Percentiles rank a stretch among this genome's conserved stretches.
Evolutionary conservation across 768 basidiomycete genomes (phyloP).

Genomic region (Panellus pusillus): DNA sequence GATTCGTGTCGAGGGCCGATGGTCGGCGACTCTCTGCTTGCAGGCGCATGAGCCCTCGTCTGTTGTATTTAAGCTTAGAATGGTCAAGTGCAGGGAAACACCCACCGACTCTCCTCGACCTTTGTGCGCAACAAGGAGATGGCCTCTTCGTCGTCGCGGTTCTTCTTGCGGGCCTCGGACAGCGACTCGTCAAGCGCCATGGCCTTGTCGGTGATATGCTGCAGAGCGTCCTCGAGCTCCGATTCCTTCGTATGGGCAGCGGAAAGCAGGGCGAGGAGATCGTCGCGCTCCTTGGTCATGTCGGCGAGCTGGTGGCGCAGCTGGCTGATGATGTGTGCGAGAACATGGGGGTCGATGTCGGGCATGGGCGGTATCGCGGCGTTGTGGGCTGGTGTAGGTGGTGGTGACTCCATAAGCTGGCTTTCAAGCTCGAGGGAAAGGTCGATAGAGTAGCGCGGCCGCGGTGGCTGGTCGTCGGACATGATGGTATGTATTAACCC

Average conservation of each 20-base stretch:
- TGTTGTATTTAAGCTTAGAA: constrained; percentile 26
- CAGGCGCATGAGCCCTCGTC: constrained; percentile 84
- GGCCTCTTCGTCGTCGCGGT: constrained; percentile 74
- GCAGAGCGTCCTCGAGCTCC: constrained; percentile 60
- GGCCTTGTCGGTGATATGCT: constrained; percentile 66
- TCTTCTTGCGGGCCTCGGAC: constrained; percentile 47
- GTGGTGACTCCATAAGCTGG: constrained; percentile 65
- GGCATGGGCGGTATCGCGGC: constrained; percentile 25
- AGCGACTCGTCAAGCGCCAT: constrained; percentile 58
- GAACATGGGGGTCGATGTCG: constrained; percentile 70
- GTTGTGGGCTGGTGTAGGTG: constrained; percentile 51
- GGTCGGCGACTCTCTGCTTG: constrained; percentile 75
- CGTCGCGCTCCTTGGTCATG: constrained; percentile 71
- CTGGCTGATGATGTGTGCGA: constrained; percentile 74
- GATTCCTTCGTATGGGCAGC: constrained; percentile 55
- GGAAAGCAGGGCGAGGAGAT: constrained; percentile 53
- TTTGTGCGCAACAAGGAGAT: constrained; percentile 76
- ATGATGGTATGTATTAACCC: too few species aligned
- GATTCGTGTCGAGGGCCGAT: constrained; percentile 54
- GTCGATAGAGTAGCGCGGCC: constrained; percentile 65
- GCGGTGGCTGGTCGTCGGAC: background rate
- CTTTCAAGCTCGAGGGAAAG: constrained; percentile 78
- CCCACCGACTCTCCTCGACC: constrained; percentile 84
- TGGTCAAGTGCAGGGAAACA: constrained; percentile 6
- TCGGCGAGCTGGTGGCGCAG: constrained; percentile 65